Evolutionary conservation across 2,329 filamentous ascomycete species (phyloP).

Genomic region (Fusarium sp.): DNA sequence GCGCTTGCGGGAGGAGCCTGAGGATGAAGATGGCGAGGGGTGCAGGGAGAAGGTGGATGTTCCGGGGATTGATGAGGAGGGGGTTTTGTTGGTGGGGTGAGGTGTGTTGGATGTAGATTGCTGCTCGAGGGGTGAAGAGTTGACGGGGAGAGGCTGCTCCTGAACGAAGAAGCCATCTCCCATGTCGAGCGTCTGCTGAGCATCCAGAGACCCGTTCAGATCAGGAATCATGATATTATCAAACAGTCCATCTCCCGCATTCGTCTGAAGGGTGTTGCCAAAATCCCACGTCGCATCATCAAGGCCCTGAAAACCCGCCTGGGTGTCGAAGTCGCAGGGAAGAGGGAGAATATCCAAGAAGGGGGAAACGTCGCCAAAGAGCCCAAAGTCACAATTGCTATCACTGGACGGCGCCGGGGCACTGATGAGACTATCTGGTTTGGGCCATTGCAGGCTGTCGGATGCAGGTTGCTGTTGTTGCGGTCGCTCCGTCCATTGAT

Average conservation of each 20-base stretch:
- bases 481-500: conserved; percentile 41
- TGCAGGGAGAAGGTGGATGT: conserved; percentile 44
- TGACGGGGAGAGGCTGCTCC: conserved; percentile 30
- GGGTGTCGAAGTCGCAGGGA: conserved; percentile 16
- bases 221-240: conserved; percentile 32
- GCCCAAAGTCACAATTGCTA: conserved; percentile 26
- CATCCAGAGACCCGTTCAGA: conserved; percentile 9
- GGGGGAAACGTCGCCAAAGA: conserved; percentile 21
- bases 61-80: conserved; percentile 40
- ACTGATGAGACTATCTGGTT: conserved; percentile 39
- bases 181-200: conserved; percentile 27
- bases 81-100: conserved; percentile 31
- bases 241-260: conserved; percentile 23
- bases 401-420: conserved; percentile 24
- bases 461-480: conserved; percentile 26
- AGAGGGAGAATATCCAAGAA: conserved; percentile 41
- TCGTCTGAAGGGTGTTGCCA: conserved; percentile 9
- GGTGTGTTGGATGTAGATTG: conserved; percentile 21
- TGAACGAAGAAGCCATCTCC: conserved; percentile 36
- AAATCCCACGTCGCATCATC: conserved; percentile 29
- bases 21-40: conserved; percentile 37
- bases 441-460: conserved; percentile 31
- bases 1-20: conserved; percentile 41
- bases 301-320: conserved; percentile 17
- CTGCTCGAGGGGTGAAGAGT: conserved; percentile 30